Evolutionary conservation across 345 rosid genomes (phyloP), one percentile per base, ranked within the genome.

Genomic region (Dimocarpus longan): DNA sequence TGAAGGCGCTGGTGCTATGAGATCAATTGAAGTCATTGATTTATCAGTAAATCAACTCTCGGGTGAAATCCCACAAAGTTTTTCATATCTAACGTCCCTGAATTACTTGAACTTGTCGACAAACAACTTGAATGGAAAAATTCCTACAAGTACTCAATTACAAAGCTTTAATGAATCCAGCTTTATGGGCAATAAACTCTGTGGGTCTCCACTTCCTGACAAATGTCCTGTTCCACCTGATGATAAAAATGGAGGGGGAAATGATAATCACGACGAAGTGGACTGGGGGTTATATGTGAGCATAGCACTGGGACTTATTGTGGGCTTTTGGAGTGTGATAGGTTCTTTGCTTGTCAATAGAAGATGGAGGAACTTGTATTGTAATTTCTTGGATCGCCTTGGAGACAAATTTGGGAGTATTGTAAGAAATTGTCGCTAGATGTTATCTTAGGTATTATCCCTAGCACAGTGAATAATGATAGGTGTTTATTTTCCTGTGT

Each of bases 11-110:
- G 81, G 80, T 13, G 62, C 19, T 37, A 71, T 81, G 80, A 5
- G 15, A 2, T 21, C 19, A 21, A 16, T 81, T 3, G 70, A 71
- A 52, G 40, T 63, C 7, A 48, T 74, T 8, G 82, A 80, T 46
- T 26, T 75, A 0, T 80, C 78, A 4, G 11, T 37, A 6, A 79
- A 79, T 57, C 66, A 63, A n/a, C 71, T 80, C 1, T 8, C 15
- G 21, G 80, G 80, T 22, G 68, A 80, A 52, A 80, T 80, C 46
- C 80, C 84, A 19, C 40, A 5, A 5, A 66, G 74, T 50, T 22
- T 56, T 21, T 43, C 82, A 22, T 52, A 42, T 15, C n/a, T 79
- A 68, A 56, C 60, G 0, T 57, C 40, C 19, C 60, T 79, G 26
- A 79, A 71, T 40, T 21, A 9, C 46, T 64, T 50, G 56, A 50